A percentile compares a stretch with the other conserved stretches of the same genome.
phyloP scores from a whole-genome alignment of 129 eudicot species.

The Tagetes patula region DNA sequence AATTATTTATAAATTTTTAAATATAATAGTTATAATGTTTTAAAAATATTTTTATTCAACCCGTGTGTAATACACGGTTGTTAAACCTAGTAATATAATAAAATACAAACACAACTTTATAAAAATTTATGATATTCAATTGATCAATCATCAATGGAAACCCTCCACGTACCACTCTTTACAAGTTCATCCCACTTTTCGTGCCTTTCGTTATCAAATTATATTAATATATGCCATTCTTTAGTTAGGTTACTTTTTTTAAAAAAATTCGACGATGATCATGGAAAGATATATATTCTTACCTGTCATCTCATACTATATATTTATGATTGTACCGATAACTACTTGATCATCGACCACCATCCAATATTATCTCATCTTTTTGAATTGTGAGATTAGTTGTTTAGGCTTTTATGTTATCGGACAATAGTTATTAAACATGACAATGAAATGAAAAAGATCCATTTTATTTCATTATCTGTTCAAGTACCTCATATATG shows the following conservation, averaged over 20 bases:
- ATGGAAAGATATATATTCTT: conserved; percentile 20
- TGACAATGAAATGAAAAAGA: no score
- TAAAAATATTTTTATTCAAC: no score
- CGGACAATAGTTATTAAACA: no score
- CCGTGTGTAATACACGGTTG: no score
- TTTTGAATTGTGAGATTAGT: neutral
- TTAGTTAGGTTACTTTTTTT: conserved; percentile 35
- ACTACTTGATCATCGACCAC: conserved; percentile 34
- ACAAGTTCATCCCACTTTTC: conserved; percentile 18
- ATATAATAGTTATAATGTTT: no score
- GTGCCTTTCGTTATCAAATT: conserved; percentile 17
- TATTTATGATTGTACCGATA: conserved; percentile 24
- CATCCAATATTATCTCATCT: conserved; percentile 32
- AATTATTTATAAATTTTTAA: no score
- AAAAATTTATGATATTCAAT: no score
- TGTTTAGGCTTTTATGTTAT: no score
- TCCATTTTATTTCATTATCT: no score
- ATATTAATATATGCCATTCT: conserved; percentile 26
- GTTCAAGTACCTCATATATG: no score
- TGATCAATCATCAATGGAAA: neutral
- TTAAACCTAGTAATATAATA: no score
- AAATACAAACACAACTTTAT: no score
- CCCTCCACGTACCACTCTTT: conserved; percentile 26
- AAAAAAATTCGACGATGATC: conserved; percentile 12
- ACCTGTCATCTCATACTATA: conserved; percentile 24